Evolutionary conservation across 768 basidiomycete genomes (phyloP).

Genomic region (Kwoniella pini): DNA sequence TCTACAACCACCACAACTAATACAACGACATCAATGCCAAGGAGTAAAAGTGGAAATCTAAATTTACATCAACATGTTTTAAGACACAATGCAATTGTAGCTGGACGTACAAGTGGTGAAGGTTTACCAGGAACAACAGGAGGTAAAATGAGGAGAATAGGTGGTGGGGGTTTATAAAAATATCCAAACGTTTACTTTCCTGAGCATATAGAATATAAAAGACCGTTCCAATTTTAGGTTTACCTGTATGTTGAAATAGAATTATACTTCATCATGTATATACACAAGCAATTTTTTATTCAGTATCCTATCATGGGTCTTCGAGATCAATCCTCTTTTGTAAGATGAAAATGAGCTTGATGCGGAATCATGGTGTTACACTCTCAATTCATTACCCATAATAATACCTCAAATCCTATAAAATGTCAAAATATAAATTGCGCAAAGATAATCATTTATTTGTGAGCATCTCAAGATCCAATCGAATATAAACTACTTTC

Average conservation of each 20-base stretch:
- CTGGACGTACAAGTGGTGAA: conserved; percentile 24
- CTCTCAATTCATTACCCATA: too few species aligned
- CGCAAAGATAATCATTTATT: too few species aligned
- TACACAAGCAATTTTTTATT: background rate
- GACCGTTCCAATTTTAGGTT: background rate
- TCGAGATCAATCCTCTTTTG: too few species aligned
- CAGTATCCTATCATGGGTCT: too few species aligned
- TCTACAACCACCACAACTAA: background rate
- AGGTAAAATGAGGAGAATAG: background rate
- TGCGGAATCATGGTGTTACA: too few species aligned
- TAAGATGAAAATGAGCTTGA: too few species aligned
- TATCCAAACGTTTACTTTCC: too few species aligned
- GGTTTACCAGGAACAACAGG: conserved; percentile 1
- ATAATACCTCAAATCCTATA: too few species aligned
- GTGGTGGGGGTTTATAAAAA: background rate
- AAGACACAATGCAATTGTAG: conserved; percentile 28
- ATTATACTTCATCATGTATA: background rate
- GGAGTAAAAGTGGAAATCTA: conserved; percentile 35
- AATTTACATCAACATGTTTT: conserved; percentile 42
- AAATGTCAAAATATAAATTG: too few species aligned
- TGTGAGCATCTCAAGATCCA: too few species aligned
- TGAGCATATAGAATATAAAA: too few species aligned
- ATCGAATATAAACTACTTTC: too few species aligned
- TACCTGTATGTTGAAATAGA: background rate
- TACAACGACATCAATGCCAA: conserved; percentile 18